A percentile compares a stretch with the other conserved stretches of the same genome.
These are phyloP conservation scores for Syzygium aqueum DNA, from an alignment of 345 rosid species.

Conservation along the genomic window DNA sequence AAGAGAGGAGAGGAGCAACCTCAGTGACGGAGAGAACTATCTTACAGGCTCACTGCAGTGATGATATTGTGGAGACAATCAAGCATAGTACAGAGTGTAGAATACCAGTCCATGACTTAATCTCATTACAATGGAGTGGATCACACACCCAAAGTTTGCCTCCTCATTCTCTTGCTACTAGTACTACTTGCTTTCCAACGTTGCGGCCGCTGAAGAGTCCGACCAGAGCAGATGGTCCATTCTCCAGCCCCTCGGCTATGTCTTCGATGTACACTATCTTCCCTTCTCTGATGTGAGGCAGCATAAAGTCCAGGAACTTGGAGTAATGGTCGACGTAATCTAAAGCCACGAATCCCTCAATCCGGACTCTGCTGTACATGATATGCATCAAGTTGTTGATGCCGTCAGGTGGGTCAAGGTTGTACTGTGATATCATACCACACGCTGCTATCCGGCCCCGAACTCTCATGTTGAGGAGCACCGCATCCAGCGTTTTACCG, in stretches of 20 bases:
- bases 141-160: background rate
- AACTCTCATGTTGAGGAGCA: conserved; percentile 39
- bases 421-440: conserved; percentile 33
- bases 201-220: conserved; percentile 50
- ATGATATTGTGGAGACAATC: background rate
- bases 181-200: conserved; percentile 47
- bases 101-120: accelerated
- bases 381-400: conserved; percentile 17
- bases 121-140: background rate
- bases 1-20: background rate
- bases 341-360: conserved; percentile 25
- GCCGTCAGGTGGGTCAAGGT: conserved; percentile 7
- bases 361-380: conserved; percentile 6
- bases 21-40: background rate
- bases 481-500: conserved; percentile 64
- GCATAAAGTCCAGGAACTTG: conserved; percentile 28
- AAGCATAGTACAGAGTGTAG: background rate
- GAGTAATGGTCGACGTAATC: conserved; percentile 37
- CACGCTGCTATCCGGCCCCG: conserved; percentile 43
- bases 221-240: conserved; percentile 36
- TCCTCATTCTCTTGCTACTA: conserved; percentile 8
- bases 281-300: conserved; percentile 32
- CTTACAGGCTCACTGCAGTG: too few species aligned
- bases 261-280: conserved; percentile 51
- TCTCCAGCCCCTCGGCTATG: conserved; percentile 46